These are phyloP conservation scores for Phialocephala subalpina DNA, from an alignment of 2,329 filamentous ascomycete genomes.

Conservation along the genomic window DNA sequence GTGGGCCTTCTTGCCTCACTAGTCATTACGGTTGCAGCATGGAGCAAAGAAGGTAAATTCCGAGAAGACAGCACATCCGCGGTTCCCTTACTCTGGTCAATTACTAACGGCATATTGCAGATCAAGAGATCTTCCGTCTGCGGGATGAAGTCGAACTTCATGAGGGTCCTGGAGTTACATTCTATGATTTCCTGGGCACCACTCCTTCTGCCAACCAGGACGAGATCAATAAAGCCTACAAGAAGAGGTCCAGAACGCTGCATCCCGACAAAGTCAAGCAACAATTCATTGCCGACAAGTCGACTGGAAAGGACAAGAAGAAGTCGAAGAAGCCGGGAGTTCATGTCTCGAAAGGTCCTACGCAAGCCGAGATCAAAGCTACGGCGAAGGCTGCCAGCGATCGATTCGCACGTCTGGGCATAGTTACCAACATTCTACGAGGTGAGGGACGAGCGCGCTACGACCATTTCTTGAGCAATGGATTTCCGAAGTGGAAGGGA, in stretches of 20 bases:
- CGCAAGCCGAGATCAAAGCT: constrained; percentile 76
- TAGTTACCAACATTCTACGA: constrained; percentile 86
- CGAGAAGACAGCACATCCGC: background rate
- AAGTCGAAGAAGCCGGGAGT: constrained; percentile 65
- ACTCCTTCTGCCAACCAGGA: constrained; percentile 77
- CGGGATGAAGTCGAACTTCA: constrained; percentile 82
- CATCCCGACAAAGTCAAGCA: constrained; percentile 97
- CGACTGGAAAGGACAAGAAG: constrained; percentile 59
- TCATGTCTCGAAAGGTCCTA: constrained; percentile 74
- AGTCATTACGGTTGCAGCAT: constrained; percentile 43
- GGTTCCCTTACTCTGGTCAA: constrained; percentile 12
- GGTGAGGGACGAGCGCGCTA: constrained; percentile 85
- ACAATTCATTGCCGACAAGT: constrained; percentile 74
- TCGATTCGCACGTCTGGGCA: constrained; percentile 82
- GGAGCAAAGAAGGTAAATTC: constrained; percentile 48
- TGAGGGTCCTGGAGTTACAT: constrained; percentile 82
- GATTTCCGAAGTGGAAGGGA: constrained; percentile 96
- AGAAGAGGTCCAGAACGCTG: constrained; percentile 81
- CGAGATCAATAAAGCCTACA: constrained; percentile 93
- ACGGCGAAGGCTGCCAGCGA: constrained; percentile 84
- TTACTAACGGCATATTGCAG: constrained; percentile 56
- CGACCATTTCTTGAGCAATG: constrained; percentile 91
- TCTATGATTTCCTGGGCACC: constrained; percentile 93
- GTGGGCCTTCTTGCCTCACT: constrained; percentile 42
- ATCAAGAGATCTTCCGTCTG: constrained; percentile 97